These are phyloP conservation scores for Hyphopichia pseudoburtonii DNA, from an alignment of 1,139 yeast species.

Conservation along the genomic window DNA sequence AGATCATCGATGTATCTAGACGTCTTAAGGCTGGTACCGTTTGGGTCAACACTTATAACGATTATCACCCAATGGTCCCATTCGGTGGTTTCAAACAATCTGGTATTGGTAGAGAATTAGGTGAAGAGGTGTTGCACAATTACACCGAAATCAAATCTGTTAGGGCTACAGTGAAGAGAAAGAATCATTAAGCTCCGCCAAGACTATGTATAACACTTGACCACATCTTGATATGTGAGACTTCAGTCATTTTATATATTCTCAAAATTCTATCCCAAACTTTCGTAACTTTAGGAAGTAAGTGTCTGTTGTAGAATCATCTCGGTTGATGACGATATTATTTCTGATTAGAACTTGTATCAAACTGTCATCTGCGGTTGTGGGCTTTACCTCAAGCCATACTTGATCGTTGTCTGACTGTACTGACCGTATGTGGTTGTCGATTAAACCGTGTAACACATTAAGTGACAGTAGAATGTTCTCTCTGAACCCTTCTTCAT, in stretches of 20 bases:
- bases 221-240: neutral
- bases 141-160: slow-evolving; percentile 26
- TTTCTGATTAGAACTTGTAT: slow-evolving; percentile 18
- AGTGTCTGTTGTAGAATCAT: slow-evolving; percentile 10
- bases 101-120: slow-evolving; percentile 31
- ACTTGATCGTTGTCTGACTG: slow-evolving; percentile 7
- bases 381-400: slow-evolving; percentile 16
- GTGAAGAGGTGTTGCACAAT: slow-evolving; percentile 24
- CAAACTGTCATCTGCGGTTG: slow-evolving; percentile 12
- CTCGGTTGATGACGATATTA: slow-evolving; percentile 14
- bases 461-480: slow-evolving; percentile 10
- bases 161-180: slow-evolving; percentile 14
- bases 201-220: too few species aligned
- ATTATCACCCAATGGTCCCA: slow-evolving; percentile 28
- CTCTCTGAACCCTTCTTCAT: slow-evolving; percentile 16
- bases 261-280: slow-evolving; percentile 11
- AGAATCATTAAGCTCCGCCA: slow-evolving; percentile 3
- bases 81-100: slow-evolving; percentile 31
- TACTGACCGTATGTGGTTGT: slow-evolving; percentile 4
- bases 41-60: slow-evolving; percentile 29
- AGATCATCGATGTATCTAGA: slow-evolving; percentile 37
- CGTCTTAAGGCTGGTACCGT: slow-evolving; percentile 26
- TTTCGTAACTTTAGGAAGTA: slow-evolving; percentile 12
- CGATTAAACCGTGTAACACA: slow-evolving; percentile 9
- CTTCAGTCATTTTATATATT: neutral